These are phyloP conservation scores for Diaporthe citriasiana DNA, from an alignment of 2,329 filamentous ascomycete genomes.

Conservation along the genomic window DNA sequence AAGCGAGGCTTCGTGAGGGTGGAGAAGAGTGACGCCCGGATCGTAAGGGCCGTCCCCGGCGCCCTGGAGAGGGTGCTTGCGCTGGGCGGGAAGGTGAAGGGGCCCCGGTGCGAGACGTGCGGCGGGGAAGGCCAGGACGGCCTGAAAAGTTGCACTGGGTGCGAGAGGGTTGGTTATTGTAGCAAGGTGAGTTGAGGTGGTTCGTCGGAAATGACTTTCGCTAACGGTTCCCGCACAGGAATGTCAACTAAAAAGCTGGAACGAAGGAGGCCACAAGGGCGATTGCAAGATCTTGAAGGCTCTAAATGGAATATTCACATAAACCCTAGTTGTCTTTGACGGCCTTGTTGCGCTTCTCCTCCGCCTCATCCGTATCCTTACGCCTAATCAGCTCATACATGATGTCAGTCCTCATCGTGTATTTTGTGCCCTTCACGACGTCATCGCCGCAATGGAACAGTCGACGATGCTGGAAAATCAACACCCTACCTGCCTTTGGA, in stretches of 20 bases:
- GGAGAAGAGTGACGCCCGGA: constrained; percentile 49
- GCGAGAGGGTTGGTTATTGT: constrained; percentile 60
- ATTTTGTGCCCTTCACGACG: constrained; percentile 67
- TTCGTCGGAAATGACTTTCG: constrained; percentile 8
- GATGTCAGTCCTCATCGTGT: constrained; percentile 52
- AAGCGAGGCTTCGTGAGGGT: constrained; percentile 58
- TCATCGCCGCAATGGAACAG: constrained; percentile 68
- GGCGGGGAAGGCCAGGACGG: constrained; percentile 47
- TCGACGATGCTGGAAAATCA: constrained; percentile 70
- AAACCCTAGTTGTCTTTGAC: not conserved
- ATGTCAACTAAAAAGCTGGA: constrained; percentile 61
- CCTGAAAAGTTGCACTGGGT: constrained; percentile 59
- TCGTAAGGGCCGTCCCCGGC: constrained; percentile 54
- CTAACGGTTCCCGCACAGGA: constrained; percentile 48
- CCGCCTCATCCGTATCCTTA: not conserved
- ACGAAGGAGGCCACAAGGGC: constrained; percentile 57
- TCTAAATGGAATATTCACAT: constrained; percentile 54
- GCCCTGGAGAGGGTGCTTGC: constrained; percentile 50
- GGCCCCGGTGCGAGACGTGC: constrained; percentile 48
- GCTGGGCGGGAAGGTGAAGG: constrained; percentile 46
- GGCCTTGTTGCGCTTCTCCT: not conserved
- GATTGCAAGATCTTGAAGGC: constrained; percentile 60
- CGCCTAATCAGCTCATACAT: constrained; percentile 35
- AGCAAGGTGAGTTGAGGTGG: constrained; percentile 56
- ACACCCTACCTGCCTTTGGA: constrained; percentile 68